Percentiles rank a stretch among this genome's conserved stretches.
phyloP scores from a whole-genome alignment of 768 basidiomycete genomes.

The Boletus barrowsii region DNA sequence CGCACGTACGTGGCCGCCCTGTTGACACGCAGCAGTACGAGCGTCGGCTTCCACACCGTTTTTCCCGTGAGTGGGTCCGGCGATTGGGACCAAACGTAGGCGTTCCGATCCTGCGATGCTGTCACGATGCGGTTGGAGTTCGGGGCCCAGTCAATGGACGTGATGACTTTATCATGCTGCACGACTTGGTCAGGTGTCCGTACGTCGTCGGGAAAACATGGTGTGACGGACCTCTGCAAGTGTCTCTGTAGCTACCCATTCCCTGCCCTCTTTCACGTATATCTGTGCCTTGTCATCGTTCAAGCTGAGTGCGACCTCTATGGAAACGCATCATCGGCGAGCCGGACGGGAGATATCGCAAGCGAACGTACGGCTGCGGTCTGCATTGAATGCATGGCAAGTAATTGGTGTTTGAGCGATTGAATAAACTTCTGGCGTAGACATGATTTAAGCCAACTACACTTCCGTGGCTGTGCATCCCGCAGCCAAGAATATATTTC shows the following conservation, averaged over 20 bases:
- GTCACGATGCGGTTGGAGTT: constrained; percentile 97
- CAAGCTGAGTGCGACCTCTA: constrained; percentile 89
- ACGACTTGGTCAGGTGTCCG: neutral
- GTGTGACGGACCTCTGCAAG: constrained; percentile 68
- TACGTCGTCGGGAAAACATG: neutral
- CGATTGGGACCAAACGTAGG: constrained; percentile 94
- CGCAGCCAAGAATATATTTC: neutral
- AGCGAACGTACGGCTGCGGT: constrained; percentile 69
- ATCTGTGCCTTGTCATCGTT: constrained; percentile 89
- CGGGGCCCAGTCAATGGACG: constrained; percentile 98
- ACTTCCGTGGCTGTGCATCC: constrained; percentile 10
- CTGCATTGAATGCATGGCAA: constrained; percentile 86
- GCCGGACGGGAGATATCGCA: neutral
- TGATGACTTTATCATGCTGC: constrained; percentile 97
- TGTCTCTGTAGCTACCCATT: constrained; percentile 71
- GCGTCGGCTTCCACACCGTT: constrained; percentile 87
- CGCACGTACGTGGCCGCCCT: constrained; percentile 91
- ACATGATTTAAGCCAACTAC: constrained; percentile 37
- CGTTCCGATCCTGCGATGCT: constrained; percentile 97
- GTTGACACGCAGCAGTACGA: constrained; percentile 94
- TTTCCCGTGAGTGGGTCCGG: constrained; percentile 70
- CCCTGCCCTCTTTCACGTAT: constrained; percentile 59
- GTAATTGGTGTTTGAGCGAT: constrained; percentile 85
- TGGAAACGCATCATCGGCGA: constrained; percentile 4
- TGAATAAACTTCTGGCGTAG: constrained; percentile 72